Conservation (phyloP, 2,329 filamentous ascomycete genomes). For the Beauveria pseudobassiana region DNA sequence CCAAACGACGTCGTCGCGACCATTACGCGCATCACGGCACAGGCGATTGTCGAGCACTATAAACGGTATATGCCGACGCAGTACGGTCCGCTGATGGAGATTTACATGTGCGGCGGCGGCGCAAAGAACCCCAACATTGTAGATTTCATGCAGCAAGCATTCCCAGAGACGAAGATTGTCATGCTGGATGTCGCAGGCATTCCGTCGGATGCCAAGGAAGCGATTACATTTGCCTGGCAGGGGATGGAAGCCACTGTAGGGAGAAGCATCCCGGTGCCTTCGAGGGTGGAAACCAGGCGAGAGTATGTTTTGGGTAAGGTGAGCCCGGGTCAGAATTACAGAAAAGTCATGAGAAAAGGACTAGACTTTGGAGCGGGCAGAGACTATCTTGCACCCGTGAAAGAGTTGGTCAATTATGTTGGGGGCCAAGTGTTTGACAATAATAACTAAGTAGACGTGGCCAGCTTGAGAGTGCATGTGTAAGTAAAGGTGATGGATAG, state of each 20-base stretch:
- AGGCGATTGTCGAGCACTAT: constrained; percentile 46
- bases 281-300: constrained; percentile 42
- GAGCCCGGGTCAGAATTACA: constrained; percentile 45
- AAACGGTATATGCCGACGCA: constrained; percentile 38
- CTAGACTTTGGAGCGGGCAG: constrained; percentile 40
- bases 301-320: constrained; percentile 49
- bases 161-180: constrained; percentile 40
- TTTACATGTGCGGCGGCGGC: constrained; percentile 55
- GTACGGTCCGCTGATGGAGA: constrained; percentile 38
- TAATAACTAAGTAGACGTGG: constrained; percentile 14
- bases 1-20: constrained; percentile 49
- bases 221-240: constrained; percentile 48
- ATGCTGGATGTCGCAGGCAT: constrained; percentile 52
- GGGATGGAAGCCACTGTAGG: constrained; percentile 52
- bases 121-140: constrained; percentile 51
- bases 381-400: constrained; percentile 38
- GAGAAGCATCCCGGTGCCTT: constrained; percentile 45
- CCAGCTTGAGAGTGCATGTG: not conserved
- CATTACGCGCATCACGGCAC: constrained; percentile 50
- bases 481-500: not conserved
- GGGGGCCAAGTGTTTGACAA: constrained; percentile 40
- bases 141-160: constrained; percentile 41
- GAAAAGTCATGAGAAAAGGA: constrained; percentile 43
- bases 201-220: constrained; percentile 50
- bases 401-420: constrained; percentile 42